Evolutionary conservation across 2,329 filamentous ascomycete species (phyloP), one percentile per base, ranked within the genome.

Genomic region (Aureobasidium sp.): DNA sequence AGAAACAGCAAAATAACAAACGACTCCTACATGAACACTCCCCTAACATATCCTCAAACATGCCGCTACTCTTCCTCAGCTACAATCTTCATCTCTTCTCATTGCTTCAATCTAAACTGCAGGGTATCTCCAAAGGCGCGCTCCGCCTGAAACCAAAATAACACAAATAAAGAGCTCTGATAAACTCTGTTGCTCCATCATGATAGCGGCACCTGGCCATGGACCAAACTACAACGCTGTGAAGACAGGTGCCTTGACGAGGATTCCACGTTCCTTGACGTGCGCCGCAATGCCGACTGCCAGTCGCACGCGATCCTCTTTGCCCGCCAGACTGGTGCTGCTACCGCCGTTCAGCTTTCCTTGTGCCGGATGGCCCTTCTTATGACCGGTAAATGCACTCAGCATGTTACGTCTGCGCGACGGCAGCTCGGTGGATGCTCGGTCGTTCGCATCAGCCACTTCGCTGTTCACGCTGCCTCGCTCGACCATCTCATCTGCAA

Each of bases 231-330:
- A 50, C 20, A 17, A 5, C 2, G 36, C 46, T 12, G 39, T 62
- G 26, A 59, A 63, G 46, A 63, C 29, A 13, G 78, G 78, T 60
- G 79, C 78, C 68, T 80, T 80, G 59, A 78, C 75, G 66, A 81
- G 67, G 37, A 81, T 75, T 46, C 73, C 76, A 65, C 78, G 76
- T n/a, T 78, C 77, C 51, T 78, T 73, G 39, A 81, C 76, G 63
- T 75, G 73, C n/a, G 80, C 78, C 8, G 75, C 74, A 47, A 80
- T 70, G 36, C 78, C 78, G 12, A 76, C 77, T 17, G 78, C 74
- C 70, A 81, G 70, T n/a, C 79, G 72, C 46, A 81, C 78, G 15
- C 78, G 71, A 58, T 79, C 77, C 41, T 78, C 74, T 55, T 73
- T 72, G 8, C 63, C 71, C 32, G 72, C 70, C 12, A 75, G 73